A percentile compares a stretch with the other conserved stretches of the same genome.
phyloP scores from a whole-genome alignment of 352 stramenopile species.

The Globisporangium parvum region DNA sequence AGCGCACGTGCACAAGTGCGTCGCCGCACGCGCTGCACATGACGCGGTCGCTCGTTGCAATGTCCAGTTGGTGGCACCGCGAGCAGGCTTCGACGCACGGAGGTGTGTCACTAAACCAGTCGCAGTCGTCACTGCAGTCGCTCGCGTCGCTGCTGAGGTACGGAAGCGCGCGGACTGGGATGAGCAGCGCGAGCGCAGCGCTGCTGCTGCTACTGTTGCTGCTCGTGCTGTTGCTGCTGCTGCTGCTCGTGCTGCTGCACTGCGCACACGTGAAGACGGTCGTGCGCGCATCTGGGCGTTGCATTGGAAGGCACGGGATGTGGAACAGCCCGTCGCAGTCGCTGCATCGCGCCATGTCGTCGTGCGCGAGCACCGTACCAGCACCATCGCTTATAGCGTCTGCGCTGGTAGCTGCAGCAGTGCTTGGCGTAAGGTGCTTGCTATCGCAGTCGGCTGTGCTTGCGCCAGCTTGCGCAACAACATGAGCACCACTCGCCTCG shows the following conservation, averaged over 20 bases:
- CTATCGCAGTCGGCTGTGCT: too few relatives aligned
- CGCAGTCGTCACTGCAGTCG: not conserved
- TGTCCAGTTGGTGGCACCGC: slow-evolving; percentile 48
- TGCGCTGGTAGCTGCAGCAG: too few relatives aligned
- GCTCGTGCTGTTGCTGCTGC: not conserved
- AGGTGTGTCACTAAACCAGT: slow-evolving; percentile 34
- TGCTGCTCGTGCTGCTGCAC: slow-evolving; percentile 10
- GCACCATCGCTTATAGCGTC: not conserved
- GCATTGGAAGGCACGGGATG: slow-evolving; percentile 21
- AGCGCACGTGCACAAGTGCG: slow-evolving; percentile 23
- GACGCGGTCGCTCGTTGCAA: slow-evolving; percentile 23
- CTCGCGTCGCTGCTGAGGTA: slow-evolving; percentile 13
- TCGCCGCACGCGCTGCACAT: slow-evolving; percentile 29
- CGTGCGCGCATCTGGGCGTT: not conserved
- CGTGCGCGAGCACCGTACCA: not conserved
- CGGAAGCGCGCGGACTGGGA: slow-evolving; percentile 23
- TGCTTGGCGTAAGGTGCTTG: too few relatives aligned
- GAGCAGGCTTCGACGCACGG: slow-evolving; percentile 44
- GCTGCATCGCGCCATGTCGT: slow-evolving; percentile 20
- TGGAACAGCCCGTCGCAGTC: slow-evolving; percentile 43
- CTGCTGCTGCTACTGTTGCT: not conserved
- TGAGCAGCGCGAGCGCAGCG: slow-evolving; percentile 18
- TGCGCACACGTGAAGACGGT: slow-evolving; percentile 21
- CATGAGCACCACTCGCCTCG: not conserved
- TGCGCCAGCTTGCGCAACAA: not conserved